Conservation (phyloP, 202 grass and related monocot species). For the Eragrostis tef region DNA sequence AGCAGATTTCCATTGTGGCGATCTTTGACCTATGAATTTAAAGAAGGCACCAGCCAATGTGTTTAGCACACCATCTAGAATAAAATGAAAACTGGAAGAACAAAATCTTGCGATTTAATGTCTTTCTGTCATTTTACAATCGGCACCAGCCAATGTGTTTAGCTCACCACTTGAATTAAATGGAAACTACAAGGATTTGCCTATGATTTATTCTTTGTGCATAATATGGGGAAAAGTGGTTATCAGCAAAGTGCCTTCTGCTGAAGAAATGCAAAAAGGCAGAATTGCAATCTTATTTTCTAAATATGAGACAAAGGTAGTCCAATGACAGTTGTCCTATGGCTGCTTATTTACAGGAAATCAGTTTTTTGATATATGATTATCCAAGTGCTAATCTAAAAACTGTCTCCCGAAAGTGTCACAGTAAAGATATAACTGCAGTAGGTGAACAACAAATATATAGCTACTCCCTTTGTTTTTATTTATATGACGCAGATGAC, state of each 20-base stretch:
- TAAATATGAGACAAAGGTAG: slow-evolving; percentile 9
- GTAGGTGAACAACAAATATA: slow-evolving; percentile 12
- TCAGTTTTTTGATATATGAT: not conserved
- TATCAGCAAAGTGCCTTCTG: not conserved
- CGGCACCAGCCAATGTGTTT: not conserved
- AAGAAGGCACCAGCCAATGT: not conserved
- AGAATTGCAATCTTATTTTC: not conserved
- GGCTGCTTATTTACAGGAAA: not conserved
- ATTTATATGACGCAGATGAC: too few relatives aligned
- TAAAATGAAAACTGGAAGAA: not conserved
- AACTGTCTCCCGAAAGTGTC: not conserved
- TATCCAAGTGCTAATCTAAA: not conserved
- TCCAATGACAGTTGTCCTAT: not conserved
- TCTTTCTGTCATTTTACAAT: not conserved
- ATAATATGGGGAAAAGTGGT: slow-evolving; percentile 24
- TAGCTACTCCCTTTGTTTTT: not conserved
- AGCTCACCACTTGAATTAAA: not conserved
- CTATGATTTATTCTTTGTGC: slow-evolving; percentile 11
- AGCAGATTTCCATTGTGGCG: slow-evolving; percentile 97
- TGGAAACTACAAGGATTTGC: slow-evolving; percentile 8
- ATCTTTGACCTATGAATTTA: slow-evolving; percentile 78
- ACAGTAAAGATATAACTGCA: slow-evolving; percentile 30
- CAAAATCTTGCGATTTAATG: slow-evolving; percentile 19
- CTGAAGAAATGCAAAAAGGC: slow-evolving; percentile 5
- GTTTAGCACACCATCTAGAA: slow-evolving; percentile 12